Base-by-base conservation (phyloP, 306 rosid genomes). In the Herpetospermum pedunculosum region DNA sequence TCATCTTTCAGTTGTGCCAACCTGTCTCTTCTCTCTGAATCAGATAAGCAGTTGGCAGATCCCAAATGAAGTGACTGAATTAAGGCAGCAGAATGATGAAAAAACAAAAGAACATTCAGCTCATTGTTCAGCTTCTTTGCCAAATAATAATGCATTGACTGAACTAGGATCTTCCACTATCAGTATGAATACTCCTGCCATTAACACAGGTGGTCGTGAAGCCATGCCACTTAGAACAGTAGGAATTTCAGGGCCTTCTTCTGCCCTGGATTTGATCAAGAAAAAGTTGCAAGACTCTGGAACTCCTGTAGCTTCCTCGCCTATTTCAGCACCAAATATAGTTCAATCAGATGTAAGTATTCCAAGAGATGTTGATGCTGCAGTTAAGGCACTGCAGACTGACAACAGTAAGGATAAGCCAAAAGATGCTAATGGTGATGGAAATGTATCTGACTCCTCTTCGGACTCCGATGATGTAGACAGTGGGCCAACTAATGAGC, bases 11-110 rank as follows among this genome's bases (percentile, higher is more conserved):
- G 7, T 46, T 28, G n/a, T 30, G 46, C 62, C 46, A 25, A 29
- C 30, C n/a, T 23, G 43, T 11, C 46, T 19, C 62, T 71, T 71
- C 75, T 71, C 23, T 73, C 64, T 82, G 57, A 67, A 67, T 67
- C 83, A 94, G 99, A 84, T 89, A 34, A 94, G 99, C 84, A 86
- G 97, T 88, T 94, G 99, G 99, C 95, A 94, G 85, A 89, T 94
- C 80, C 99, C 99, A 72, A 85, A 77, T 77, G 99, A 94, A 84
- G 97, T 94, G 84, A 76, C 93, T 55, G 99, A 89, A 80, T 82
- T 87, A 81, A 89, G 87, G 76, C 87, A 89, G 84, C 97, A 88
- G 80, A 92, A 91, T 70, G 81, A 63, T 76, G 97, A 87, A 67
- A 77, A 79, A 67, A 49, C 85, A 38, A 87, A 86, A 82, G 96